A percentile compares a stretch with the other conserved stretches of the same genome.
These are phyloP conservation scores for Lachnellula occidentalis DNA, from an alignment of 2,329 filamentous ascomycete genomes.

Conservation along the genomic window DNA sequence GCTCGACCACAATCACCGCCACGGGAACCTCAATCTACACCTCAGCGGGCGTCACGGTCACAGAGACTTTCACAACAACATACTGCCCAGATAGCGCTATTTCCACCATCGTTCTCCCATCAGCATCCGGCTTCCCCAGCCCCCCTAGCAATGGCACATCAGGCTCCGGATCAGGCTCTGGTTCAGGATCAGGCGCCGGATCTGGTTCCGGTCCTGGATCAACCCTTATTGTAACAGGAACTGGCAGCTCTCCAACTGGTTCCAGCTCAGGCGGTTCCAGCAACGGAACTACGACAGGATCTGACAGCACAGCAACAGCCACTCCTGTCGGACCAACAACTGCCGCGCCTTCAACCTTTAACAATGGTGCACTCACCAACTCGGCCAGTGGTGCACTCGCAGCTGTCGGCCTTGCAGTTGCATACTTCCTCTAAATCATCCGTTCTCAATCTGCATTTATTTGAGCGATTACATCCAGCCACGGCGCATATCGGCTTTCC, in stretches of 20 bases:
- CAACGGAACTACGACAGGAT: not conserved
- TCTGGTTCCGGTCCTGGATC: not conserved
- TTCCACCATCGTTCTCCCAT: not conserved
- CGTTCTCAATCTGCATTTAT: not conserved
- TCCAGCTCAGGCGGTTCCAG: not conserved
- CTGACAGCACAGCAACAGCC: constrained; percentile 1
- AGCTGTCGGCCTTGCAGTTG: constrained; percentile 36
- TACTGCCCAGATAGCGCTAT: constrained; percentile 14
- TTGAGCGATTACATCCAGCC: not conserved
- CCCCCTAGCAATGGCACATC: constrained; percentile 1
- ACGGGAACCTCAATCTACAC: constrained; percentile 17
- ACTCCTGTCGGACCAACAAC: constrained; percentile 11
- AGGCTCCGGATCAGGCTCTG: not conserved
- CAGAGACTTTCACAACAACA: constrained; percentile 12
- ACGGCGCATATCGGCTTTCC: not conserved
- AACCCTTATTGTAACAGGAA: not conserved
- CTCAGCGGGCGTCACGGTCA: constrained; percentile 14
- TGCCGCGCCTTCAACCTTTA: constrained; percentile 13
- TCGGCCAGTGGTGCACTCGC: constrained; percentile 33
- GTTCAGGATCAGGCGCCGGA: not conserved
- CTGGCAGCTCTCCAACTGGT: not conserved
- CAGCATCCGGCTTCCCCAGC: not conserved
- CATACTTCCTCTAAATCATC: constrained; percentile 37
- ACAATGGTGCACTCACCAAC: constrained; percentile 28
- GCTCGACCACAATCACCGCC: constrained; percentile 17